Percentiles rank a stretch among this genome's conserved stretches.
phyloP scores from a whole-genome alignment of 495 filamentous ascomycete genomes.

The Copromyces sp. region DNA sequence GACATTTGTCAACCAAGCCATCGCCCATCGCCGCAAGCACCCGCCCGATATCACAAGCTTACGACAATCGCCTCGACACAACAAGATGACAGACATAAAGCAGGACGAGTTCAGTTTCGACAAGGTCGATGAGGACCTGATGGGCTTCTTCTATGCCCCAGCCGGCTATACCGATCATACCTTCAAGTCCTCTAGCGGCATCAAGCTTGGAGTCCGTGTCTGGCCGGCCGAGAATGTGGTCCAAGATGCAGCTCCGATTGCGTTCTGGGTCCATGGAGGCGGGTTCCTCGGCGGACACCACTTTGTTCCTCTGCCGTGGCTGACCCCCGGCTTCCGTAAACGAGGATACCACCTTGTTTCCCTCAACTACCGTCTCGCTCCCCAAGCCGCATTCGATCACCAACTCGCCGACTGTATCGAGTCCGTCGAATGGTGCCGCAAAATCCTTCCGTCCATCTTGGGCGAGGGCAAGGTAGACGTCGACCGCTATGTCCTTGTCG shows the following conservation, averaged over 20 bases:
- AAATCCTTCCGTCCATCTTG: conserved; percentile 11
- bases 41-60: not conserved
- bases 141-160: conserved; percentile 1
- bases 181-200: conserved; percentile 9
- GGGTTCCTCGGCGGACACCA: conserved; percentile 19
- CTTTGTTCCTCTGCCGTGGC: conserved; percentile 14
- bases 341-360: conserved; percentile 21
- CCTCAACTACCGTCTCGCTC: conserved; percentile 23
- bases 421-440: conserved; percentile 14
- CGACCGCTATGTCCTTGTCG: conserved; percentile 17
- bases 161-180: conserved; percentile 17
- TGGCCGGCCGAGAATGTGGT: conserved; percentile 14
- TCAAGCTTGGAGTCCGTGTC: conserved; percentile 11
- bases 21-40: not conserved
- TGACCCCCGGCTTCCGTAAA: conserved; percentile 13
- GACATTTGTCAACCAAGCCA: not conserved
- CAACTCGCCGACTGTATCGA: conserved; percentile 19
- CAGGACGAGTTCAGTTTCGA: not conserved
- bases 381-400: conserved; percentile 15
- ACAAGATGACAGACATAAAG: not conserved
- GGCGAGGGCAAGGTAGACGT: conserved; percentile 16
- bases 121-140: not conserved
- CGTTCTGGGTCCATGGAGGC: conserved; percentile 21
- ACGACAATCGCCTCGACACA: not conserved
- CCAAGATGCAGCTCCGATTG: conserved; percentile 11